Base-by-base conservation (phyloP, 208 protist species). In the Novymonas esmeraldas region DNA sequence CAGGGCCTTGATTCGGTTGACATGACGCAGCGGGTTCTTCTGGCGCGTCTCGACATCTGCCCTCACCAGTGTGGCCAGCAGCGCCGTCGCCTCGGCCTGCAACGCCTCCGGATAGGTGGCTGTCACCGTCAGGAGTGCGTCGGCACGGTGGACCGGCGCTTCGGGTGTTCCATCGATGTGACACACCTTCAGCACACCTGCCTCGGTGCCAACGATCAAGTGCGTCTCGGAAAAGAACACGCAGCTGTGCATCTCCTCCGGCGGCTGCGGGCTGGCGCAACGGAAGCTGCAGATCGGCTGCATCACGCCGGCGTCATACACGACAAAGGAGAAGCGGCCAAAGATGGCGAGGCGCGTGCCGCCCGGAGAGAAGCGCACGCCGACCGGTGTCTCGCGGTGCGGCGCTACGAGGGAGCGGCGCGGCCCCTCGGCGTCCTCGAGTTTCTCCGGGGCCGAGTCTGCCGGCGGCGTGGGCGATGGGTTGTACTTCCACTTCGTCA, bases 401-500 rank as follows among this genome's bases (percentile, higher is more conserved):
- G 71, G 29, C 0, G 61, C 45, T 13, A 66, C 60, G 42, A 55
- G 42, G 13, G 52, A 62, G 1, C 31, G 41, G 22, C 18, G 39
- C 26, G 45, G 33, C 3, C 31, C 29, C 28, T 52, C 59, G 36
- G 68, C 33, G n/a, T 38, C 60, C 36, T 63, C 45, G 22, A 28
- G 6, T 9, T 48, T 55, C 22, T 28, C 5, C 5, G 39, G 10
- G 31, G 20, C 50, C 54, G 36, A 18, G 16, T 13, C 39, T 29
- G 6, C 45, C 41, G 31, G 26, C 6, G 46, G 11, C 56, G 59
- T 49, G 14, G 55, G 34, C 16, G 63, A 55, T 31, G 64, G 59
- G 56, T 63, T 84, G 73, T 84, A 93, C 70, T 82, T 84, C 87
- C 87, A 93, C 75, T 94, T 94, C 31, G 84, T 91, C 16, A 94